Conservation (phyloP, 768 basidiomycete species). For the Mycena epipterygia region DNA sequence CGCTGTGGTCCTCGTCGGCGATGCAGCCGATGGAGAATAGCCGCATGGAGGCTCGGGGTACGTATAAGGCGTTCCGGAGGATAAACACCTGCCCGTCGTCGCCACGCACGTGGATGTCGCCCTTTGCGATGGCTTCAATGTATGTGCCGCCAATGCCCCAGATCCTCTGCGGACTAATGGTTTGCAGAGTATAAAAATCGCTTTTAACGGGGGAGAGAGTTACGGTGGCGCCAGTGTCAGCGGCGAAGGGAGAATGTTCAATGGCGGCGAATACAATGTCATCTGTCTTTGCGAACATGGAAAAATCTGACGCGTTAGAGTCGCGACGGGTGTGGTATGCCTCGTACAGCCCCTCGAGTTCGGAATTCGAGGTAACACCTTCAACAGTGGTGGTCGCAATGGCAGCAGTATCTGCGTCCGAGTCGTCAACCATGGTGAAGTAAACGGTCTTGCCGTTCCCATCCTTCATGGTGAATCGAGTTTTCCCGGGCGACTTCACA, state of each 20-base stretch:
- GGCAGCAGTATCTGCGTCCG: not conserved
- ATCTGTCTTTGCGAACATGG: not conserved
- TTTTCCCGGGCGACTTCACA: not conserved
- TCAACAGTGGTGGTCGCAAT: not conserved
- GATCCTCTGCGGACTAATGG: conserved; percentile 25
- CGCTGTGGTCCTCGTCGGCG: not conserved
- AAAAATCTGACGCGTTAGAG: not conserved
- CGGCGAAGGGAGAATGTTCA: conserved; percentile 6
- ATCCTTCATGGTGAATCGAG: conserved; percentile 6
- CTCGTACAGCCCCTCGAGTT: not conserved
- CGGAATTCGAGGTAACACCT: not conserved
- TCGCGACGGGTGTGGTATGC: not conserved
- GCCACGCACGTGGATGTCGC: conserved; percentile 1
- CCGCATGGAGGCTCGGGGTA: conserved; percentile 32
- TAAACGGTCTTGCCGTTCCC: not conserved
- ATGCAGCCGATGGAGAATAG: conserved; percentile 38
- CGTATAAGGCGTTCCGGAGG: conserved; percentile 30
- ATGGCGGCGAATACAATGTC: not conserved
- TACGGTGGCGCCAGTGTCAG: conserved; percentile 24
- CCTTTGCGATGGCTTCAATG: conserved; percentile 35
- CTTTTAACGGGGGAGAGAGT: conserved; percentile 30
- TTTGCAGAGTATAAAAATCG: conserved; percentile 33
- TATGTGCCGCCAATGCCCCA: conserved; percentile 33
- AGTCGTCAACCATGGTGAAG: conserved; percentile 11
- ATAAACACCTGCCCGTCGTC: not conserved